A percentile compares a stretch with the other conserved stretches of the same genome.
phyloP scores from a whole-genome alignment of 306 rosid species.

The Inga laurina region DNA sequence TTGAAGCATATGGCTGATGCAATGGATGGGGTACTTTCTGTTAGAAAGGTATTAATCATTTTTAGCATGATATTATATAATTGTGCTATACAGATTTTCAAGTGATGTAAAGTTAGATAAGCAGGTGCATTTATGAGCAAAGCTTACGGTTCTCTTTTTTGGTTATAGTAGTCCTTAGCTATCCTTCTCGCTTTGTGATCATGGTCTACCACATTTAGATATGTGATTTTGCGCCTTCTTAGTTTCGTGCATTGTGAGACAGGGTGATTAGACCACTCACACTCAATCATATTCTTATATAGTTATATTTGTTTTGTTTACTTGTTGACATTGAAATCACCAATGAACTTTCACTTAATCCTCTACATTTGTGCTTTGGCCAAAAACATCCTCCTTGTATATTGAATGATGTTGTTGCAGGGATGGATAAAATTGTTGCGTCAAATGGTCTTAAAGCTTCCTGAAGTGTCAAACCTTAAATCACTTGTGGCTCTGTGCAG shows the following conservation, averaged over 20 bases:
- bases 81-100: conserved; percentile 5
- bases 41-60: conserved; percentile 56
- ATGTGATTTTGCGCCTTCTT: not conserved
- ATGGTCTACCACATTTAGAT: not conserved
- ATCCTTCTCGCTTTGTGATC: conserved; percentile 3
- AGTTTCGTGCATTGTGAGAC: conserved; percentile 27
- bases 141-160: not conserved
- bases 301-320: not conserved
- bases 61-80: conserved; percentile 5
- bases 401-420: conserved; percentile 49
- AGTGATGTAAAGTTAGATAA: conserved; percentile 23
- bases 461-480: conserved; percentile 59
- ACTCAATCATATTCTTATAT: not conserved
- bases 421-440: conserved; percentile 82
- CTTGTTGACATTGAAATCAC: not conserved
- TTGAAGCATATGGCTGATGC: conserved; percentile 81
- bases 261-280: not conserved
- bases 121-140: not conserved
- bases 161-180: not conserved
- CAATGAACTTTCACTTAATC: conserved; percentile 5
- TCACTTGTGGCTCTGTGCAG: conserved; percentile 60
- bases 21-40: conserved; percentile 67
- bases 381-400: conserved; percentile 9
- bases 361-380: conserved; percentile 17
- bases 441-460: conserved; percentile 84